These are phyloP conservation scores for Candida oleophila DNA, from an alignment of 805 yeast genomes.

Conservation along the genomic window DNA sequence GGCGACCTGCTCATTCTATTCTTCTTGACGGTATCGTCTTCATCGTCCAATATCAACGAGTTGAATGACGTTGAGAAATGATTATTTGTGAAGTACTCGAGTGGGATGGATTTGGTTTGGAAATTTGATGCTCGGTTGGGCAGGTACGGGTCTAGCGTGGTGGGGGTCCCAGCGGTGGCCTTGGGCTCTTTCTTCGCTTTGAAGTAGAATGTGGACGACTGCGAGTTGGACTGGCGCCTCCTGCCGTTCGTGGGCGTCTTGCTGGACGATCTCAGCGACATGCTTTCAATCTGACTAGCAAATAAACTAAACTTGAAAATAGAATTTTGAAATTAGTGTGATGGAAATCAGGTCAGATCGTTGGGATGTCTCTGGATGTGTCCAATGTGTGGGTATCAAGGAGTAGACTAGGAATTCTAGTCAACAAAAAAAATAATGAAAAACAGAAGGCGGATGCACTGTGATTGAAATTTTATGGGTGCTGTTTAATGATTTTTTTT, in stretches of 20 bases:
- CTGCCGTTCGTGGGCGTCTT: background rate
- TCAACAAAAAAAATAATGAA: too few species aligned
- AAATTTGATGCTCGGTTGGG: slow-evolving; percentile 1
- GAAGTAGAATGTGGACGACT: background rate
- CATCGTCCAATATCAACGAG: slow-evolving; percentile 39
- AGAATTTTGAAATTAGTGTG: too few species aligned
- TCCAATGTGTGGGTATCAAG: too few species aligned
- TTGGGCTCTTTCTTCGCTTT: background rate
- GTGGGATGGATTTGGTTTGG: slow-evolving; percentile 4
- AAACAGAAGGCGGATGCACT: too few species aligned
- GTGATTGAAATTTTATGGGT: too few species aligned
- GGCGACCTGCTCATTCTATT: slow-evolving; percentile 39
- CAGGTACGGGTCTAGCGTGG: slow-evolving; percentile 3
- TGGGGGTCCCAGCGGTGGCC: background rate
- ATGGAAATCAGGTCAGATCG: too few species aligned
- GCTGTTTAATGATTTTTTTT: too few species aligned
- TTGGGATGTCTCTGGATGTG: too few species aligned
- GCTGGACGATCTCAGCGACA: slow-evolving; percentile 2
- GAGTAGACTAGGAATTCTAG: too few species aligned
- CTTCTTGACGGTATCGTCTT: slow-evolving; percentile 15
- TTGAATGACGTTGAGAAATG: slow-evolving; percentile 43
- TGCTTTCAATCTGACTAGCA: too few species aligned
- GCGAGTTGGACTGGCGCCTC: background rate
- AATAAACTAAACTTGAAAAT: too few species aligned
- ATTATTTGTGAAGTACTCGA: slow-evolving; percentile 38